Conservation (phyloP, 1,284 basidiomycete genomes). For the Sporisorium scitamineum region DNA sequence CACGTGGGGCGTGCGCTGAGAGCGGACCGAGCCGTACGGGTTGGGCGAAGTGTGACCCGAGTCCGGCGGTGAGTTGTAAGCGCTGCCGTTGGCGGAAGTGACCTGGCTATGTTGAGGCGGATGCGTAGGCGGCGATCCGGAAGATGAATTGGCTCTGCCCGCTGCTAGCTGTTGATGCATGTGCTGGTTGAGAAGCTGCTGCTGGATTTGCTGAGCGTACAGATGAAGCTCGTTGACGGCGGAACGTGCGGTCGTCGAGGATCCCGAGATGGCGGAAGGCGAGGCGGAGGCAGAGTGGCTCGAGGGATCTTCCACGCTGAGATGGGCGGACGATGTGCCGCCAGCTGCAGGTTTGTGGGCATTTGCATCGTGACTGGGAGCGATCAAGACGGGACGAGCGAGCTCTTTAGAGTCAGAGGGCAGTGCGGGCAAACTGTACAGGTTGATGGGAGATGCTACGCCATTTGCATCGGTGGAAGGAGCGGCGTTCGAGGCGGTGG, state of each 20-base stretch:
- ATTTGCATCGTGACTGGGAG: conserved; percentile 9
- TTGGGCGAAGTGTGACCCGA: conserved; percentile 46
- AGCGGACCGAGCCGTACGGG: conserved; percentile 19
- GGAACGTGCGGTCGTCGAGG: conserved; percentile 34
- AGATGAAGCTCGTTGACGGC: conserved; percentile 39
- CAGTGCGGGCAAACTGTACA: conserved; percentile 38
- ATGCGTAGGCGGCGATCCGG: conserved; percentile 8
- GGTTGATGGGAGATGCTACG: conserved; percentile 10
- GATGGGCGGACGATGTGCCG: conserved; percentile 14
- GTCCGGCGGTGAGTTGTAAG: conserved; percentile 41
- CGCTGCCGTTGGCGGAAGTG: conserved; percentile 25
- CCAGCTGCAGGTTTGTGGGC: background rate
- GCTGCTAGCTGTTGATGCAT: conserved; percentile 31
- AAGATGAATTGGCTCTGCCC: background rate
- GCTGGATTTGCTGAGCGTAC: conserved; percentile 47
- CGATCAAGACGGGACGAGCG: conserved; percentile 34
- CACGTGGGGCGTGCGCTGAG: conserved; percentile 38
- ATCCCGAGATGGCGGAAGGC: conserved; percentile 33
- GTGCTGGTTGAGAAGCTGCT: conserved; percentile 45
- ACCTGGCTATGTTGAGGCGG: conserved; percentile 6
- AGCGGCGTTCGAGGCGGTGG: background rate
- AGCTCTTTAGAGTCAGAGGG: conserved; percentile 36
- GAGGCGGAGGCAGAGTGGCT: conserved; percentile 30
- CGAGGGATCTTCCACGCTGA: conserved; percentile 19
- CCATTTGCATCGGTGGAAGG: background rate